Evolutionary conservation across 2,329 filamentous ascomycete species (phyloP).

Genomic region (Aspergillus nomiae): DNA sequence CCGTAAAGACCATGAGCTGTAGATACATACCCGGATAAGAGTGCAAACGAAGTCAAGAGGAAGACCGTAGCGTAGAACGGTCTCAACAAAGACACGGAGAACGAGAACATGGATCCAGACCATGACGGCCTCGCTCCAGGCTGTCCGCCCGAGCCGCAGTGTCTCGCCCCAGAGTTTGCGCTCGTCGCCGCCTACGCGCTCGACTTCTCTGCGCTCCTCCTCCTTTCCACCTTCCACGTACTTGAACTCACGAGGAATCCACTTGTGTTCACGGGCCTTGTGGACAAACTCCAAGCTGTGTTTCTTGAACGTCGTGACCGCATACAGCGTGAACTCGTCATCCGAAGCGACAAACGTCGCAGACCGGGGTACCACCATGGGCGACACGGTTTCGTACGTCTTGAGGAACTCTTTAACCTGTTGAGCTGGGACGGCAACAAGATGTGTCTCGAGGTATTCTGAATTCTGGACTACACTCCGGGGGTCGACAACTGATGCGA

Average conservation of each 20-base stretch:
- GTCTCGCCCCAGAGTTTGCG: slow-evolving; percentile 92
- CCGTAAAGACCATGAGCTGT: not conserved
- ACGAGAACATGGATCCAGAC: slow-evolving; percentile 92
- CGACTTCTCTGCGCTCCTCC: slow-evolving; percentile 84
- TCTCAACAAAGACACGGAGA: slow-evolving; percentile 93
- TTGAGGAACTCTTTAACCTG: slow-evolving; percentile 85
- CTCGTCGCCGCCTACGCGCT: slow-evolving; percentile 79
- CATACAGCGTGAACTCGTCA: slow-evolving; percentile 85
- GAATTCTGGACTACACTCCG: slow-evolving; percentile 80
- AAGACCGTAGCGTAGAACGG: slow-evolving; percentile 91
- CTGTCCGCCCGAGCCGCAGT: slow-evolving; percentile 80
- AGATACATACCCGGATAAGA: slow-evolving; percentile 71
- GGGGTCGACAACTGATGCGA: slow-evolving; percentile 85
- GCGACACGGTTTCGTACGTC: slow-evolving; percentile 82
- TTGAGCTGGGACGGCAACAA: slow-evolving; percentile 81
- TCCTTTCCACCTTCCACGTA: slow-evolving; percentile 88
- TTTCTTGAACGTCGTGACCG: slow-evolving; percentile 93
- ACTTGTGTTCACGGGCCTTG: slow-evolving; percentile 89
- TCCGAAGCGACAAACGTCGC: slow-evolving; percentile 78
- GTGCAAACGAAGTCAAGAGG: slow-evolving; percentile 87
- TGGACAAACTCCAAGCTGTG: slow-evolving; percentile 82
- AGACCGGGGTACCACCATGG: slow-evolving; percentile 93
- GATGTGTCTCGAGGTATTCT: slow-evolving; percentile 94
- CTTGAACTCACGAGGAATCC: slow-evolving; percentile 93
- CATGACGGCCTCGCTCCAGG: slow-evolving; percentile 95